Evolutionary conservation across 768 basidiomycete species (phyloP).

Genomic region (Clitopilus hobsonii): DNA sequence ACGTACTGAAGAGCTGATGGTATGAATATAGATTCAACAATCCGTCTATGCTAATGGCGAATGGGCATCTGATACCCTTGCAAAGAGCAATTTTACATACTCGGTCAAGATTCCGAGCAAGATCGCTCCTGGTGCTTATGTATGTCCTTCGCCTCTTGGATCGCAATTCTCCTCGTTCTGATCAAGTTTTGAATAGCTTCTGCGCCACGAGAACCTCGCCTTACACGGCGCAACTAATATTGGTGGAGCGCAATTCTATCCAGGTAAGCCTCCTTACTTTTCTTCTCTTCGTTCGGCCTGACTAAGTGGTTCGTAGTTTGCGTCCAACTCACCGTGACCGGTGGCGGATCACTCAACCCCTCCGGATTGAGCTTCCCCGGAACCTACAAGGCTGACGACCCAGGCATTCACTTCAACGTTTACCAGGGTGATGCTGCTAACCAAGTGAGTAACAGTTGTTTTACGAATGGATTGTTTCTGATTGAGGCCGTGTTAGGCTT

Average conservation of each 20-base stretch:
- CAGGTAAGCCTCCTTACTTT: slow-evolving; percentile 12
- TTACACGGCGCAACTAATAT: slow-evolving; percentile 25
- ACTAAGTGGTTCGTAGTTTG: slow-evolving; percentile 19
- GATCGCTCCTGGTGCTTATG: slow-evolving; percentile 31
- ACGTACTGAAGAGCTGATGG: background rate
- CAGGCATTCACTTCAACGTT: slow-evolving; percentile 29
- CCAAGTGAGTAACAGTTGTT: slow-evolving; percentile 13
- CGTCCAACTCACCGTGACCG: slow-evolving; percentile 33
- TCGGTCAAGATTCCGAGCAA: slow-evolving; percentile 32
- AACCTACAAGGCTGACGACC: slow-evolving; percentile 29
- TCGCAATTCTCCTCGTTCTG: background rate
- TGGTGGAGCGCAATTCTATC: slow-evolving; percentile 35
- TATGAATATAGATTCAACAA: slow-evolving; percentile 27
- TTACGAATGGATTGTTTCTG: background rate
- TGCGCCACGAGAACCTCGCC: slow-evolving; percentile 35
- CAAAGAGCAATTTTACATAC: slow-evolving; percentile 27
- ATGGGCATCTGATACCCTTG: slow-evolving; percentile 33
- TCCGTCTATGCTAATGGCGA: slow-evolving; percentile 26
- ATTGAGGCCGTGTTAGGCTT: slow-evolving; percentile 7
- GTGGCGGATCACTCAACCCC: slow-evolving; percentile 28
- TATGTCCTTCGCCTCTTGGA: slow-evolving; percentile 10
- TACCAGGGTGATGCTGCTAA: slow-evolving; percentile 32
- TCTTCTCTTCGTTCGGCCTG: background rate
- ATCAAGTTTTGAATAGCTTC: slow-evolving; percentile 15
- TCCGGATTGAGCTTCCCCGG: slow-evolving; percentile 34